Conservation (phyloP, 495 filamentous ascomycete genomes). For the Trichoderma orchidacearum region DNA sequence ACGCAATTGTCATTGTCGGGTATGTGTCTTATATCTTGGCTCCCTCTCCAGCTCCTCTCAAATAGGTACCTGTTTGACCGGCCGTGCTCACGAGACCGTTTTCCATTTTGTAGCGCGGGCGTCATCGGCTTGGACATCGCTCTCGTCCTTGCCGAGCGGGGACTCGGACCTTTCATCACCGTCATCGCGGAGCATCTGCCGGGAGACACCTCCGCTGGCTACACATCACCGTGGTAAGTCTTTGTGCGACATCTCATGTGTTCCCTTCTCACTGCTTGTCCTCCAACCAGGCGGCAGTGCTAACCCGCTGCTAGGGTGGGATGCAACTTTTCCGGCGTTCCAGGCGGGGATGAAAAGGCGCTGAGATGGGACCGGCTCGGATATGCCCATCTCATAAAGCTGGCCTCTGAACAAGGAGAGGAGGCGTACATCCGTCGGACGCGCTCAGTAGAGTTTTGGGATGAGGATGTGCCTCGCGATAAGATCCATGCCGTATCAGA, state of each 20-base stretch:
- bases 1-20: conserved; percentile 3
- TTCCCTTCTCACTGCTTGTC: neutral
- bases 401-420: conserved; percentile 7
- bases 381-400: conserved; percentile 13
- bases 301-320: conserved; percentile 12
- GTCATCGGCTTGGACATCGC: conserved; percentile 23
- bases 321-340: conserved; percentile 21
- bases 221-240: conserved; percentile 22
- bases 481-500: conserved; percentile 16
- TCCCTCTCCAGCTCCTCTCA: neutral
- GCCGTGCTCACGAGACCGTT: too few relatives aligned
- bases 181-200: conserved; percentile 20
- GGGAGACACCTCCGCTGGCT: conserved; percentile 13
- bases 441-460: conserved; percentile 18
- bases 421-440: conserved; percentile 13
- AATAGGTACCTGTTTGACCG: neutral
- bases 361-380: conserved; percentile 17
- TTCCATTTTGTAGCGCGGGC: conserved; percentile 4
- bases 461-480: conserved; percentile 12
- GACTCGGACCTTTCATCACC: conserved; percentile 12
- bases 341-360: conserved; percentile 16
- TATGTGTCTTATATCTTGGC: neutral
- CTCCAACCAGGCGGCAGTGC: neutral
- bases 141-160: conserved; percentile 15
- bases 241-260: neutral